Conservation (phyloP, 2,329 filamentous ascomycete genomes). For the Alternaria angustiovoidea region DNA sequence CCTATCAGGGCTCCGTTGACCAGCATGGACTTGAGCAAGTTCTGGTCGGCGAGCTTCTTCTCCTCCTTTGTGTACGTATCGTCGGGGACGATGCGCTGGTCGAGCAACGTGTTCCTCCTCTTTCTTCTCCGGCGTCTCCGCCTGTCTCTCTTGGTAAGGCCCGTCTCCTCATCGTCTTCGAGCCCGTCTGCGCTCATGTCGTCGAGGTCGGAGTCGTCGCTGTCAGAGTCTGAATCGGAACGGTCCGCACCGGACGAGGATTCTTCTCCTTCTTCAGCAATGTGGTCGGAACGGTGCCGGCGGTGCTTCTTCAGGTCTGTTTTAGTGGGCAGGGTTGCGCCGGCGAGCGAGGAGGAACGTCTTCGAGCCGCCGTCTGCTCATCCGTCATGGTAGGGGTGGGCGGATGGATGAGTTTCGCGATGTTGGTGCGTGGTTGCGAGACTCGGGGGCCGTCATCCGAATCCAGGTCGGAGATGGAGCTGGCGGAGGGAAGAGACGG, state of each 20-base stretch:
- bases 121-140: constrained; percentile 72
- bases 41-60: constrained; percentile 77
- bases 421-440: constrained; percentile 28
- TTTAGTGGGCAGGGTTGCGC: constrained; percentile 31
- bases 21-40: constrained; percentile 71
- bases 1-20: constrained; percentile 84
- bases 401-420: constrained; percentile 42
- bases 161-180: constrained; percentile 87
- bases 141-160: constrained; percentile 77
- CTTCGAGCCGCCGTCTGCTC: constrained; percentile 40
- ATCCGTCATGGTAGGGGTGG: constrained; percentile 44
- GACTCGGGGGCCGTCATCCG: constrained; percentile 26
- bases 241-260: constrained; percentile 35
- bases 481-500: constrained; percentile 45
- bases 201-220: constrained; percentile 65
- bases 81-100: constrained; percentile 70
- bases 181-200: constrained; percentile 73
- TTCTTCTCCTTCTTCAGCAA: constrained; percentile 46
- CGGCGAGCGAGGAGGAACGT: constrained; percentile 47
- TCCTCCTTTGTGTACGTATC: constrained; percentile 71
- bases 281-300: constrained; percentile 41
- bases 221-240: constrained; percentile 45
- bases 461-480: constrained; percentile 34
- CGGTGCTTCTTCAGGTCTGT: constrained; percentile 39
- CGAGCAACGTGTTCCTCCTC: constrained; percentile 73